Percentiles rank a stretch among this genome's conserved stretches.
Evolutionary conservation across 768 basidiomycete species (phyloP).

Genomic region (Phlebiopsis gigantea): DNA sequence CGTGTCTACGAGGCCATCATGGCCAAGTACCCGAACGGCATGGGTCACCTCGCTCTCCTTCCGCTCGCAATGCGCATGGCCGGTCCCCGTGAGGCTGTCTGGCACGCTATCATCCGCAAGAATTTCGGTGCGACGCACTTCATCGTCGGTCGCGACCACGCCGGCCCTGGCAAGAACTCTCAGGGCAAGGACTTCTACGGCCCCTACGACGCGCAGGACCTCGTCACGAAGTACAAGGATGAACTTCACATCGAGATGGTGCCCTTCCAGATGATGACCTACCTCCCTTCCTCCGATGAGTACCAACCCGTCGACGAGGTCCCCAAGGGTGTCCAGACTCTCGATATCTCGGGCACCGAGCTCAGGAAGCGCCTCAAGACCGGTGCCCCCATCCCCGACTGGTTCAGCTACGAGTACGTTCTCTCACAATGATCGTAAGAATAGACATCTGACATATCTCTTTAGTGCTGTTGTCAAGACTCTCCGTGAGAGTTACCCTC

Average conservation of each 20-base stretch:
- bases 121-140: constrained; percentile 99
- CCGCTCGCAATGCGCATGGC: constrained; percentile 99
- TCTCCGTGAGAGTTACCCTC: constrained; percentile 96
- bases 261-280: constrained; percentile 95
- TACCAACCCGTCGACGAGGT: constrained; percentile 95
- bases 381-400: constrained; percentile 93
- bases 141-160: constrained; percentile 91
- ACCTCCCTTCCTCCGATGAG: constrained; percentile 91
- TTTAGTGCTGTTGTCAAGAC: constrained; percentile 84
- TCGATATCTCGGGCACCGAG: constrained; percentile 99
- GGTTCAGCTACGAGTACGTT: constrained; percentile 95
- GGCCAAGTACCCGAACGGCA: constrained; percentile 97
- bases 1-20: constrained; percentile 98
- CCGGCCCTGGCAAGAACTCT: constrained; percentile 98
- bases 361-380: constrained; percentile 83
- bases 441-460: background rate
- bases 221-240: constrained; percentile 86
- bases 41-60: constrained; percentile 94
- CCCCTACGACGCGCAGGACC: constrained; percentile 90
- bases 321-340: constrained; percentile 85
- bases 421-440: background rate
- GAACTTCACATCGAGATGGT: constrained; percentile 97
- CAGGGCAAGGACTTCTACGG: constrained; percentile 96
- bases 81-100: constrained; percentile 95
- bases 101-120: constrained; percentile 99